phyloP scores from a whole-genome alignment of 2,329 filamentous ascomycete genomes.

The Fusarium sp. region DNA sequence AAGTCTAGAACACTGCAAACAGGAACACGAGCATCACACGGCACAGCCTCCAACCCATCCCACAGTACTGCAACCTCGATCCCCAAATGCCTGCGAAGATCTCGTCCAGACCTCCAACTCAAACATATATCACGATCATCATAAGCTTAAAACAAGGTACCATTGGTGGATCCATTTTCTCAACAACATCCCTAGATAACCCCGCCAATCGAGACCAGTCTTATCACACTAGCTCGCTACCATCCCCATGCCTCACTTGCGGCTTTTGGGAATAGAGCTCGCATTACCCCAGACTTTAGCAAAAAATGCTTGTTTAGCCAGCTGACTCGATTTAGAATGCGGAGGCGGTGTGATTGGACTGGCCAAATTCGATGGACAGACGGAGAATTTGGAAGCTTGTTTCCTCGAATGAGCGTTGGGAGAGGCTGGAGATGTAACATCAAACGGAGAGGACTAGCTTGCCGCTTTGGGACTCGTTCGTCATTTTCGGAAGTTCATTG shows the following conservation, averaged over 20 bases:
- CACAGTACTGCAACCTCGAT: neutral
- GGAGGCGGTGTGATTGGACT: slow-evolving; percentile 6
- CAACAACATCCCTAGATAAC: neutral
- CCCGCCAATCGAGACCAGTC: slow-evolving; percentile 23
- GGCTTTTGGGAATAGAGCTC: neutral
- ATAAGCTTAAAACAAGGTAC: neutral
- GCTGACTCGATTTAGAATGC: slow-evolving; percentile 4
- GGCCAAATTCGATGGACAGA: neutral
- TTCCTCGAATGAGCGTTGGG: slow-evolving; percentile 35
- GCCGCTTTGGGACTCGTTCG: slow-evolving; percentile 18
- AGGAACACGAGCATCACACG: neutral
- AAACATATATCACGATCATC: neutral
- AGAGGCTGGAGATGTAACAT: slow-evolving; percentile 27
- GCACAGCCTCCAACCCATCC: neutral
- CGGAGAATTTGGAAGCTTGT: slow-evolving; percentile 24
- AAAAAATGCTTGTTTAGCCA: slow-evolving; percentile 6
- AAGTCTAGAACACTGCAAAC: neutral
- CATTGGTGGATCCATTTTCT: slow-evolving; percentile 29
- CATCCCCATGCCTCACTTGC: slow-evolving; percentile 2
- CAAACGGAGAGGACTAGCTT: slow-evolving; percentile 23
- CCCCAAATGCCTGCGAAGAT: slow-evolving; percentile 3
- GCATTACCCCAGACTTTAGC: slow-evolving; percentile 32
- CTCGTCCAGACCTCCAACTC: neutral
- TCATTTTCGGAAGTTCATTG: slow-evolving; percentile 12
- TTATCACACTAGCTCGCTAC: neutral